Conservation (phyloP, 75 land plant genomes). For the Sequoia sempervirens region DNA sequence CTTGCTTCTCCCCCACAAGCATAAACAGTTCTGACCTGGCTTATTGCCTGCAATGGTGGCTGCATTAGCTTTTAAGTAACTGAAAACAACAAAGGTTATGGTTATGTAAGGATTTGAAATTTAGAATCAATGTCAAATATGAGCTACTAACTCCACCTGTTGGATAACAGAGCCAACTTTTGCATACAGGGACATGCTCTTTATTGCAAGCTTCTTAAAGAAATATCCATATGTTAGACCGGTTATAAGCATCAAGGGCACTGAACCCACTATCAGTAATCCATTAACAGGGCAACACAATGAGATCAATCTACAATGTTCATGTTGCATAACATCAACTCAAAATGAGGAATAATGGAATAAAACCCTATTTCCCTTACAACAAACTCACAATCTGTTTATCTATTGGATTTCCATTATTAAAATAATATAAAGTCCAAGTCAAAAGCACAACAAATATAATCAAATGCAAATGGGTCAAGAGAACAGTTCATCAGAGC, state of each 20-base stretch:
- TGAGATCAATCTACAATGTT: too few relatives aligned
- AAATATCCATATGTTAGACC: constrained; percentile 21
- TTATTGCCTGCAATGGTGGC: constrained; percentile 45
- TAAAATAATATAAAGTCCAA: too few relatives aligned
- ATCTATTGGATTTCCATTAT: too few relatives aligned
- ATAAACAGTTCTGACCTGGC: constrained; percentile 71
- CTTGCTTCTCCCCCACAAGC: constrained; percentile 57
- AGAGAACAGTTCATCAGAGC: too few relatives aligned
- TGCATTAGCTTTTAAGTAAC: not conserved
- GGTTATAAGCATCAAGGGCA: constrained; percentile 24
- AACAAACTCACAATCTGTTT: too few relatives aligned
- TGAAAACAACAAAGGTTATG: not conserved
- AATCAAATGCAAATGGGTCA: too few relatives aligned
- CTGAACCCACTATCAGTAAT: constrained; percentile 23
- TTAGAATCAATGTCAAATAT: not conserved
- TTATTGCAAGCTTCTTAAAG: constrained; percentile 7
- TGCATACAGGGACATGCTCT: constrained; percentile 9
- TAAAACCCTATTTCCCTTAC: too few relatives aligned
- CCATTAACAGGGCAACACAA: too few relatives aligned
- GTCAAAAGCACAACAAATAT: too few relatives aligned
- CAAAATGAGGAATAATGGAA: too few relatives aligned
- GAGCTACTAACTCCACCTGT: not conserved
- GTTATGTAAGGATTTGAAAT: not conserved
- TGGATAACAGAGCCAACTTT: constrained; percentile 26
- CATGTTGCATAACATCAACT: too few relatives aligned